Percentiles rank a stretch among this genome's conserved stretches.
Evolutionary conservation across 331 rosid species (phyloP).

Genomic region (Ulmus americana): DNA sequence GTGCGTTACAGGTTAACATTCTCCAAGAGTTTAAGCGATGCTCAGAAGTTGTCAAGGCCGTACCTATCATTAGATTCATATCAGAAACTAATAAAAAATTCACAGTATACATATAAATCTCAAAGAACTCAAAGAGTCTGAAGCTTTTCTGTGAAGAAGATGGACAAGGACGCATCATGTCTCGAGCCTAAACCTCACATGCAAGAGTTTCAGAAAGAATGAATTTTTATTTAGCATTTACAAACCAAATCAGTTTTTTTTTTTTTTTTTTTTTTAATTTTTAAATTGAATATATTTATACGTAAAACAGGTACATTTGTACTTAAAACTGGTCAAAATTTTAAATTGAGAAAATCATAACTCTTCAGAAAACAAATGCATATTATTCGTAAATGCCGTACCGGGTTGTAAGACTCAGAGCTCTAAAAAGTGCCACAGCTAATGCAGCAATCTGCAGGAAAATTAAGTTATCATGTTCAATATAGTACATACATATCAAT

Average conservation of each 20-base stretch:
- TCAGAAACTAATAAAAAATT: background rate
- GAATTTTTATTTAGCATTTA: background rate
- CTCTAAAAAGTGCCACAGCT: constrained; percentile 79
- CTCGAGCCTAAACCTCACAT: background rate
- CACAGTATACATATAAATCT: background rate
- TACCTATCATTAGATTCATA: background rate
- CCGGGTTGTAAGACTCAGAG: constrained; percentile 73
- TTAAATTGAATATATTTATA: too few species aligned
- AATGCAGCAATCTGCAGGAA: constrained; percentile 81
- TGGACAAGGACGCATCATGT: constrained; percentile 3
- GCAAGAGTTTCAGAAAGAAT: background rate
- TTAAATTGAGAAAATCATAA: constrained; percentile 2
- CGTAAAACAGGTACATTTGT: too few species aligned
- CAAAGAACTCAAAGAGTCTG: background rate
- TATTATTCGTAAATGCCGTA: constrained; percentile 25
- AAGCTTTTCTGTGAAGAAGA: constrained; percentile 6
- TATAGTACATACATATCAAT: background rate
- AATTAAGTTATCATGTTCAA: background rate
- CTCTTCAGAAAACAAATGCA: background rate
- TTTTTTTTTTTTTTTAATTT: too few species aligned
- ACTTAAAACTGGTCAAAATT: background rate
- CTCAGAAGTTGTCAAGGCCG: background rate
- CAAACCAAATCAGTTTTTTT: too few species aligned
- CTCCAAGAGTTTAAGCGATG: background rate
- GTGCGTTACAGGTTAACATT: background rate